A percentile compares a stretch with the other conserved stretches of the same genome.
Evolutionary conservation across 1,139 yeast genomes (phyloP).

Genomic region (Yamadazyma songkhlaensis): DNA sequence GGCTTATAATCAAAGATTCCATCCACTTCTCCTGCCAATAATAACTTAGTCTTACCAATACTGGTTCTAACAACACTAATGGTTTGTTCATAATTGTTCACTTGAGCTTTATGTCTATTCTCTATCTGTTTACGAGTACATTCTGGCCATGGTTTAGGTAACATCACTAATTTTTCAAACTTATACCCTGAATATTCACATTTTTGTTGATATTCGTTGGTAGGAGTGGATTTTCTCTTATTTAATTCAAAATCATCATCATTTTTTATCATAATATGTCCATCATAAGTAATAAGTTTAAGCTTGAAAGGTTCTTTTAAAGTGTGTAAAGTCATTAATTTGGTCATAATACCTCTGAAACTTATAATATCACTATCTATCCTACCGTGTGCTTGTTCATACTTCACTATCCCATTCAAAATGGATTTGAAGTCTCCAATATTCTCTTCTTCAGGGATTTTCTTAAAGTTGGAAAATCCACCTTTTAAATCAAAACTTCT

Average conservation of each 20-base stretch:
- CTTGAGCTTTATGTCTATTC: conserved; percentile 53
- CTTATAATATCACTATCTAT: conserved; percentile 68
- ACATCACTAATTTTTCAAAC: conserved; percentile 76
- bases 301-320: conserved; percentile 57
- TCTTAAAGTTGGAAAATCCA: conserved; percentile 60
- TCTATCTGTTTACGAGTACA: conserved; percentile 67
- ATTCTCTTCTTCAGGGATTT: conserved; percentile 52
- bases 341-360: conserved; percentile 80
- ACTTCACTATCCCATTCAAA: conserved; percentile 49
- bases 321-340: conserved; percentile 59
- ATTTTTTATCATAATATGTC: conserved; percentile 77
- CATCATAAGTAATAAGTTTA: conserved; percentile 67
- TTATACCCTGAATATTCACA: conserved; percentile 73
- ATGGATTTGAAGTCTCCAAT: conserved; percentile 58
- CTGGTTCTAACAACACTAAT: conserved; percentile 80
- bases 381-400: conserved; percentile 52
- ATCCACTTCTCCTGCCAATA: conserved; percentile 90
- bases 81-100: conserved; percentile 73
- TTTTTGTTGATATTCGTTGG: conserved; percentile 35
- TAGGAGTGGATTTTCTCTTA: conserved; percentile 26
- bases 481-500: conserved; percentile 54
- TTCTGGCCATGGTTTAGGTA: conserved; percentile 74
- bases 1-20: conserved; percentile 77
- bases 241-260: conserved; percentile 44
- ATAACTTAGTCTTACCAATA: conserved; percentile 65